phyloP scores from a whole-genome alignment of 768 basidiomycete species.

The Tephrocybe sp. region DNA sequence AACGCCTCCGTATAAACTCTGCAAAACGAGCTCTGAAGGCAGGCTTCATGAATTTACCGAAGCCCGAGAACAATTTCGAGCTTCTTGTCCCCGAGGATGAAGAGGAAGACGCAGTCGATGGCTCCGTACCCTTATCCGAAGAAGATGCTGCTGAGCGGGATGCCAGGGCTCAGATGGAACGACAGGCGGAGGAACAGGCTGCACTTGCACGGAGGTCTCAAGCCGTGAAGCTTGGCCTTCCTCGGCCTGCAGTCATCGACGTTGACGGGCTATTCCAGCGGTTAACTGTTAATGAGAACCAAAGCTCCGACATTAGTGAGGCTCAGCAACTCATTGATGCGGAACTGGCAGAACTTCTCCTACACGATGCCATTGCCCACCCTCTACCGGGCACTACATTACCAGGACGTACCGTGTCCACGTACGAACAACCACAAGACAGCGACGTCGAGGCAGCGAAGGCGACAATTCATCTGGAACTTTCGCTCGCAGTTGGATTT shows the following conservation, averaged over 20 bases:
- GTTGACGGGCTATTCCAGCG: slow-evolving; percentile 59
- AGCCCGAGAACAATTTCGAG: slow-evolving; percentile 97
- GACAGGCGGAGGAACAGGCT: slow-evolving; percentile 77
- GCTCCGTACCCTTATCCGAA: slow-evolving; percentile 39
- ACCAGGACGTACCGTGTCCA: slow-evolving; percentile 69
- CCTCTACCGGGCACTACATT: slow-evolving; percentile 86
- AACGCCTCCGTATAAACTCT: slow-evolving; percentile 58
- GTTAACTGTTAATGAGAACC: slow-evolving; percentile 50
- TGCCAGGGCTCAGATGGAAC: slow-evolving; percentile 59
- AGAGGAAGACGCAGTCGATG: slow-evolving; percentile 58
- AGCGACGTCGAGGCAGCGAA: slow-evolving; percentile 71
- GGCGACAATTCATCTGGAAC: slow-evolving; percentile 71
- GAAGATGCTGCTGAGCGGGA: slow-evolving; percentile 96
- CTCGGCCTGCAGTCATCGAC: slow-evolving; percentile 85
- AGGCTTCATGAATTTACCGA: slow-evolving; percentile 82
- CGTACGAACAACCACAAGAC: slow-evolving; percentile 77
- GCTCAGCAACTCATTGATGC: slow-evolving; percentile 69
- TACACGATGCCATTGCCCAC: slow-evolving; percentile 85
- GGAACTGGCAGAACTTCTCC: slow-evolving; percentile 78
- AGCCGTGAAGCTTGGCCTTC: slow-evolving; percentile 78
- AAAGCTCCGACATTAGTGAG: slow-evolving; percentile 38
- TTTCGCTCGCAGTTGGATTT: slow-evolving; percentile 80
- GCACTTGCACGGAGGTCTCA: slow-evolving; percentile 82
- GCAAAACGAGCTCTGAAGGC: slow-evolving; percentile 76
- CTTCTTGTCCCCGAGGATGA: slow-evolving; percentile 90